phyloP scores from a whole-genome alignment of 495 filamentous ascomycete genomes.

The Acidiella bohemica region DNA sequence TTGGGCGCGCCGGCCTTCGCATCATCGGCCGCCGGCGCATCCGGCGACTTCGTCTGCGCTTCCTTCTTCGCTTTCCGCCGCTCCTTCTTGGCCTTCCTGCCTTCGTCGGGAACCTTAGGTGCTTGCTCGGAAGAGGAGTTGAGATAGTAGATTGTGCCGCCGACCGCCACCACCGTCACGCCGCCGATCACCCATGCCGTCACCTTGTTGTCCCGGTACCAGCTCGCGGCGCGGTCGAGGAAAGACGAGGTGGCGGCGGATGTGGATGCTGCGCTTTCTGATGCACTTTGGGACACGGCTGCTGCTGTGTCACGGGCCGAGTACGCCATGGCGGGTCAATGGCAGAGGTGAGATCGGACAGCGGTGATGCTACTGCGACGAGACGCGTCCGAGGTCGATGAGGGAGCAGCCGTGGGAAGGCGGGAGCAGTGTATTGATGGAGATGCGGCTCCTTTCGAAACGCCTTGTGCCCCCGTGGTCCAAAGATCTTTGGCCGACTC shows the following conservation, averaged over 20 bases:
- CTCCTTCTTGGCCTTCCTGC: constrained; percentile 48
- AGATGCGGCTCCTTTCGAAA: no score
- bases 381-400: no score
- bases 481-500: no score
- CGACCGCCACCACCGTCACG: constrained; percentile 80
- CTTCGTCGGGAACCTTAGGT: constrained; percentile 4
- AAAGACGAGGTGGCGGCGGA: constrained; percentile 43
- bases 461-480: no score
- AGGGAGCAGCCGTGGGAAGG: no score
- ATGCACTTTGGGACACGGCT: constrained; percentile 5
- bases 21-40: constrained; percentile 44
- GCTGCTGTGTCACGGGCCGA: constrained; percentile 8
- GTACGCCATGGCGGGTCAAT: constrained; percentile 3
- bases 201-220: constrained; percentile 89
- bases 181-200: constrained; percentile 92
- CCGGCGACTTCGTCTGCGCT: constrained; percentile 55
- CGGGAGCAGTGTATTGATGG: no score
- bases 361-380: no score
- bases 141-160: constrained; percentile 84
- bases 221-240: constrained; percentile 80
- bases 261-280: neutral
- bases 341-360: no score
- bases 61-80: constrained; percentile 40
- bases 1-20: constrained; percentile 22
- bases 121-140: constrained; percentile 27